Conservation (phyloP, 352 stramenopile genomes). For the Globisporangium spiculum region DNA sequence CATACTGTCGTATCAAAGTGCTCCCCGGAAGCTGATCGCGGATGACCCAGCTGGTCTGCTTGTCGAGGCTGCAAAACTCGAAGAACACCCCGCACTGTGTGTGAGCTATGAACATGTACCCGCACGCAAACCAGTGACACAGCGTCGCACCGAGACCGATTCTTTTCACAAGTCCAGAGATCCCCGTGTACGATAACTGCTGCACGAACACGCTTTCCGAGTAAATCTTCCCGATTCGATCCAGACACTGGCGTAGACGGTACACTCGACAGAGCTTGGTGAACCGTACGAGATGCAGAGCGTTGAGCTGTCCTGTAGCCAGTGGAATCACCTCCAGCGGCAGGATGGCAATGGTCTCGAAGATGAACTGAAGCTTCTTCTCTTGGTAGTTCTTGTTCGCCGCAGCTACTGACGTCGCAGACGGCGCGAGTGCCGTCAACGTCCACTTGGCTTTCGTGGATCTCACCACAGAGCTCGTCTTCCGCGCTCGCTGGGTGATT, state of each 20-base stretch:
- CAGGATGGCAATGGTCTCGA: slow-evolving; percentile 51
- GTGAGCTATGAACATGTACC: slow-evolving; percentile 71
- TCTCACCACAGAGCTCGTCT: slow-evolving; percentile 16
- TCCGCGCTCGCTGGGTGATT: slow-evolving; percentile 29
- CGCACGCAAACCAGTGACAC: slow-evolving; percentile 59
- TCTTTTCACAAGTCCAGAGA: slow-evolving; percentile 43
- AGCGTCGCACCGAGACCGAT: slow-evolving; percentile 33
- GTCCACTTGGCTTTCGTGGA: slow-evolving; percentile 45
- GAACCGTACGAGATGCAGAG: slow-evolving; percentile 54
- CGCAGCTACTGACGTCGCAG: slow-evolving; percentile 14
- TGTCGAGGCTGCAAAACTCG: slow-evolving; percentile 35
- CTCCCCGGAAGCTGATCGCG: slow-evolving; percentile 47
- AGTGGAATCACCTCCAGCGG: slow-evolving; percentile 54
- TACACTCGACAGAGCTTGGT: slow-evolving; percentile 63
- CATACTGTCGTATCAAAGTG: slow-evolving; percentile 45
- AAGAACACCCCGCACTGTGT: slow-evolving; percentile 49
- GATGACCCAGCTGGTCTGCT: slow-evolving; percentile 62
- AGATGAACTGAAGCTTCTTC: slow-evolving; percentile 35
- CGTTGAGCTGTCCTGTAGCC: slow-evolving; percentile 36
- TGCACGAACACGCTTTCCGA: slow-evolving; percentile 43
- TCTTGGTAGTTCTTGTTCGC: slow-evolving; percentile 21
- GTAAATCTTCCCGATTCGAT: slow-evolving; percentile 47
- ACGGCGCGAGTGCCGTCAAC: slow-evolving; percentile 33
- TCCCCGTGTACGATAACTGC: slow-evolving; percentile 54
- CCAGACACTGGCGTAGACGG: slow-evolving; percentile 34